Percentiles rank a stretch among this genome's conserved stretches.
These are phyloP conservation scores for Coemansia erecta DNA, from an alignment of 192 early-diverging fungal species.

Conservation along the genomic window DNA sequence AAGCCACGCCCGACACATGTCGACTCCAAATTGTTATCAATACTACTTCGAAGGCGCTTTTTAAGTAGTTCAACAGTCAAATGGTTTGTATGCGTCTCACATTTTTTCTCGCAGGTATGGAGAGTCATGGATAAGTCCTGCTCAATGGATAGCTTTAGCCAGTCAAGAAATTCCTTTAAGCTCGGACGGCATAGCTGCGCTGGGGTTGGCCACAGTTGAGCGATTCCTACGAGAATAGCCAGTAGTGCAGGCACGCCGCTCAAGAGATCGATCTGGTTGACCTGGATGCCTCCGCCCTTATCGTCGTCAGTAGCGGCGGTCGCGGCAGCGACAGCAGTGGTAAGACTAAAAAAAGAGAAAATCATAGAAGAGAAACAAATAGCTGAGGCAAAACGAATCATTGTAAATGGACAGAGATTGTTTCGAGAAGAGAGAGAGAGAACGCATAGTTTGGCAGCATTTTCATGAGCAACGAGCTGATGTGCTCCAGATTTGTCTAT, in stretches of 20 bases:
- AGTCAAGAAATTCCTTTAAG: background rate
- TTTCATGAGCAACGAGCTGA: no score
- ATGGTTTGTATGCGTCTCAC: background rate
- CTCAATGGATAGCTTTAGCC: background rate
- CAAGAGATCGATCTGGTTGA: background rate
- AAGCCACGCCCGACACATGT: background rate
- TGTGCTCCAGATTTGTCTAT: no score
- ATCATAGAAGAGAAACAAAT: no score
- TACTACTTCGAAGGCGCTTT: background rate
- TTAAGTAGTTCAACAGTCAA: background rate
- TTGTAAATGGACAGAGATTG: no score
- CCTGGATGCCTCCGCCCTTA: background rate
- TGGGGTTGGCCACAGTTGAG: conserved; percentile 1
- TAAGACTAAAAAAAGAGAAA: no score
- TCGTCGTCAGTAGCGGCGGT: no score
- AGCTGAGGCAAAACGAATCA: no score
- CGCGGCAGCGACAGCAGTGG: no score
- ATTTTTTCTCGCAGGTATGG: background rate
- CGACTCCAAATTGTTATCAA: background rate
- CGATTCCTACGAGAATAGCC: background rate
- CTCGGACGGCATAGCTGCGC: background rate
- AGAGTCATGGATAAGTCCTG: background rate
- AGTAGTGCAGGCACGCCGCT: background rate
- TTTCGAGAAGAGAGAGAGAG: no score
- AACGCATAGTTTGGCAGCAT: no score